Evolutionary conservation across 1,139 yeast species (phyloP).

Genomic region (Ashbya aceris): DNA sequence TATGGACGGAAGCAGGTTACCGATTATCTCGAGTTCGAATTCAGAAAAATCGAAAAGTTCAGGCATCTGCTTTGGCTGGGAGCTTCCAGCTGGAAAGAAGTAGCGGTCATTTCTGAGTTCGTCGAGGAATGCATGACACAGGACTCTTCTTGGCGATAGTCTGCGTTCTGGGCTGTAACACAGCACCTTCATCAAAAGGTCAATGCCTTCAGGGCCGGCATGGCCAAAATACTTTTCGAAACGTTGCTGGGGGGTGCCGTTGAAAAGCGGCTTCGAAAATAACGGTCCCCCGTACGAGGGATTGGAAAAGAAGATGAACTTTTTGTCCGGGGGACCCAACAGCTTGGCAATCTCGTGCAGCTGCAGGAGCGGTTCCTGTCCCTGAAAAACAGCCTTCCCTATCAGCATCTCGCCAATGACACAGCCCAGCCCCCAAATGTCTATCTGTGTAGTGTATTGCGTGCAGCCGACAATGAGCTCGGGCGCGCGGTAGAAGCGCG

Average conservation of each 20-base stretch:
- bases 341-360: slow-evolving; percentile 68
- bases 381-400: slow-evolving; percentile 77
- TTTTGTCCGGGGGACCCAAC: slow-evolving; percentile 64
- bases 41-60: slow-evolving; percentile 34
- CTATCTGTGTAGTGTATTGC: slow-evolving; percentile 67
- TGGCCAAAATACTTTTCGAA: slow-evolving; percentile 62
- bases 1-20: slow-evolving; percentile 28
- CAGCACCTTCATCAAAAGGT: slow-evolving; percentile 55
- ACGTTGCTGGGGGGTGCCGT: slow-evolving; percentile 49
- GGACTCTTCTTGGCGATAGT: slow-evolving; percentile 54
- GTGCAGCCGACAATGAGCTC: slow-evolving; percentile 73
- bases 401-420: slow-evolving; percentile 76
- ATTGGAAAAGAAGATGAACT: slow-evolving; percentile 63
- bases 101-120: slow-evolving; percentile 49
- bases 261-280: slow-evolving; percentile 58
- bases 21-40: slow-evolving; percentile 34
- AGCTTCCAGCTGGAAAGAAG: slow-evolving; percentile 48
- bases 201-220: slow-evolving; percentile 64
- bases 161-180: slow-evolving; percentile 67
- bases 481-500: slow-evolving; percentile 76
- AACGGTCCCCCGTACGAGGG: slow-evolving; percentile 68
- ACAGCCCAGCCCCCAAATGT: slow-evolving; percentile 82
- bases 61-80: slow-evolving; percentile 32
- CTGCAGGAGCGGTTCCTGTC: slow-evolving; percentile 65
- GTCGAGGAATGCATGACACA: slow-evolving; percentile 65